Evolutionary conservation across 495 filamentous ascomycete species (phyloP), one percentile per base, ranked within the genome.

Genomic region (Penicillium argentinense): DNA sequence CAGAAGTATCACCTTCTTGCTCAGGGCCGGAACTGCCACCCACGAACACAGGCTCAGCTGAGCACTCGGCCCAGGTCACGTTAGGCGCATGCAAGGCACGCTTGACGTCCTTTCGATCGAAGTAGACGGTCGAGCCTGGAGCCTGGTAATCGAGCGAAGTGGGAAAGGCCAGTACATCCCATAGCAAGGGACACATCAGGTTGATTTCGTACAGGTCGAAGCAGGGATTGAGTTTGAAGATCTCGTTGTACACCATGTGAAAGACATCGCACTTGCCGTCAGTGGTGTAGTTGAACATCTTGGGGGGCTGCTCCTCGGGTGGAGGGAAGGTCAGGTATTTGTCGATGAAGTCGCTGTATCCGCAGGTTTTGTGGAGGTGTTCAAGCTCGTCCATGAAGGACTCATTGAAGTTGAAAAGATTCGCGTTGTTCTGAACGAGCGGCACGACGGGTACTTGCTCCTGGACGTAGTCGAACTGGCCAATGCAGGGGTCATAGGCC

Each of bases 121-220:
- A 84, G 64, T 82, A 84, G 9, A 78, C 59, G 16, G 59, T 63
- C 13, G 74, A 62, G 5, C 74, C 75, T 1, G 61, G 51, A 5
- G 75, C 65, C 9, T 50, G 26, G 47, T 74, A 75, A 30, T 54
- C 58, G 3, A 74, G 60, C 1, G 60, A 62, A 11, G 63, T 68
- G 4, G 73, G 73, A 53, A 74, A 70, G 13, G 67, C 76, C 13
- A 80, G 61, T 2, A 77, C 72, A 43, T 79, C 76, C 71, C 72
- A 69, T 26, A 56, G 45, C 19, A 73, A 42, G 24, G 74, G 66
- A 42, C 72, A 68, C 47, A 69, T 74, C 25, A 65, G 63, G 48
- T 63, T 71, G 53, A 82, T 70, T 37, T 77, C 68, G 60, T 83
- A 84, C 17, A 82, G 59, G 50, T 84, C 75, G 64, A 80, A 85